Evolutionary conservation across 2,329 filamentous ascomycete species (phyloP).

Genomic region (Hortaea sp.): DNA sequence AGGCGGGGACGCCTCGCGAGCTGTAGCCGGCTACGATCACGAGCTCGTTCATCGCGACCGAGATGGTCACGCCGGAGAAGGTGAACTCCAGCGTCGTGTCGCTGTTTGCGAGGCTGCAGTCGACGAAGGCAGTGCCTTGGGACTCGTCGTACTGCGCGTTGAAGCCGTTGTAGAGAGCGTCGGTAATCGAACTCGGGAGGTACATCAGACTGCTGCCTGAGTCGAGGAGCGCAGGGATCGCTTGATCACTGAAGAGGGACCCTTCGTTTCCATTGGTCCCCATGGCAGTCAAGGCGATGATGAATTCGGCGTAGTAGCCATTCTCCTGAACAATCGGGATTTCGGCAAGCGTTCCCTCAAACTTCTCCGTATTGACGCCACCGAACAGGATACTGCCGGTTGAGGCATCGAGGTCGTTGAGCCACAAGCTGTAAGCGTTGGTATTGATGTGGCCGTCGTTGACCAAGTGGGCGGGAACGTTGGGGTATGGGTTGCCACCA

Average conservation of each 20-base stretch:
- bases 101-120: slow-evolving; percentile 42
- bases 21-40: slow-evolving; percentile 39
- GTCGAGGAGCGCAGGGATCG: slow-evolving; percentile 56
- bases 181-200: slow-evolving; percentile 52
- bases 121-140: slow-evolving; percentile 40
- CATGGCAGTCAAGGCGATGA: slow-evolving; percentile 42
- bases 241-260: slow-evolving; percentile 33
- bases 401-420: slow-evolving; percentile 48
- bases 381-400: slow-evolving; percentile 68
- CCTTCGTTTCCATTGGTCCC: slow-evolving; percentile 32
- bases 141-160: slow-evolving; percentile 31
- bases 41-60: slow-evolving; percentile 46
- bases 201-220: slow-evolving; percentile 66
- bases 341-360: slow-evolving; percentile 50
- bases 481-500: slow-evolving; percentile 40
- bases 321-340: slow-evolving; percentile 47
- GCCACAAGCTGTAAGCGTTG: slow-evolving; percentile 60
- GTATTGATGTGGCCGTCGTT: slow-evolving; percentile 51
- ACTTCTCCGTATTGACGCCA: slow-evolving; percentile 70
- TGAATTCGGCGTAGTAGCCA: slow-evolving; percentile 42
- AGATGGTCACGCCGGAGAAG: slow-evolving; percentile 46
- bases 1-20: slow-evolving; percentile 30
- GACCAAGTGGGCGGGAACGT: slow-evolving; percentile 56
- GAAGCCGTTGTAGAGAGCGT: slow-evolving; percentile 31
- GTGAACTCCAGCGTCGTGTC: slow-evolving; percentile 45